Evolutionary conservation across 192 early-diverging fungal species (phyloP).

Genomic region (Mycoemilia scoparia): DNA sequence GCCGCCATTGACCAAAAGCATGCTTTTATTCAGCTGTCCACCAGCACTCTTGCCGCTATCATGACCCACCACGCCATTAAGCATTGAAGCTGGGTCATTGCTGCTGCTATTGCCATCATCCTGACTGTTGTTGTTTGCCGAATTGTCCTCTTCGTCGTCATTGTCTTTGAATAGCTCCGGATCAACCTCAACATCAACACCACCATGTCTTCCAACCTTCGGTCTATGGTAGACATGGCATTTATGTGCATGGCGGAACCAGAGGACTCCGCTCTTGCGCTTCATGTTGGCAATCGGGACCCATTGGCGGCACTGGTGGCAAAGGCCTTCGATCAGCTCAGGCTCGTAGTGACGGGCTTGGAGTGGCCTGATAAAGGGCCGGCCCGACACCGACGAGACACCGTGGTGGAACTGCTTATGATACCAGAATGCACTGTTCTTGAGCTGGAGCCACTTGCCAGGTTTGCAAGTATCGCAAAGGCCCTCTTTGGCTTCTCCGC

Average conservation of each 20-base stretch:
- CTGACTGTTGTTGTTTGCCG: no score
- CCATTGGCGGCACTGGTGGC: conserved; percentile 73
- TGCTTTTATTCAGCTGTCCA: no score
- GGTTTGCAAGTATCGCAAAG: conserved; percentile 66
- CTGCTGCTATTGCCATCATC: no score
- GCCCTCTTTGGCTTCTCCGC: conserved; percentile 59
- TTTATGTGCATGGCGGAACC: conserved; percentile 78
- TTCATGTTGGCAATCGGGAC: conserved; percentile 58
- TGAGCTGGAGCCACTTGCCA: conserved; percentile 74
- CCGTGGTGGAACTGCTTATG: conserved; percentile 79
- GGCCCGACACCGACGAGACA: conserved; percentile 68
- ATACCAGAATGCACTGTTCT: conserved; percentile 80
- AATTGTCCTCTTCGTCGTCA: no score
- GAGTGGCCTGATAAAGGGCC: conserved; percentile 51
- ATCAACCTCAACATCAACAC: no score
- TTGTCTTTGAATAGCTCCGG: no score
- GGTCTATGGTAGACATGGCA: conserved; percentile 66
- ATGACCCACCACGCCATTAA: no score
- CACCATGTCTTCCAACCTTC: no score
- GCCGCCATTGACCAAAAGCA: no score
- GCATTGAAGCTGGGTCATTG: no score
- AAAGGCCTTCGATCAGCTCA: conserved; percentile 57
- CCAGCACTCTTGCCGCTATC: no score
- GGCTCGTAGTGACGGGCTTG: conserved; percentile 47
- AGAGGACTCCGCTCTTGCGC: conserved; percentile 55